Evolutionary conservation across 1,284 basidiomycete genomes (phyloP), one percentile per base, ranked within the genome.

Genomic region (Sphaerobolus stellatus): DNA sequence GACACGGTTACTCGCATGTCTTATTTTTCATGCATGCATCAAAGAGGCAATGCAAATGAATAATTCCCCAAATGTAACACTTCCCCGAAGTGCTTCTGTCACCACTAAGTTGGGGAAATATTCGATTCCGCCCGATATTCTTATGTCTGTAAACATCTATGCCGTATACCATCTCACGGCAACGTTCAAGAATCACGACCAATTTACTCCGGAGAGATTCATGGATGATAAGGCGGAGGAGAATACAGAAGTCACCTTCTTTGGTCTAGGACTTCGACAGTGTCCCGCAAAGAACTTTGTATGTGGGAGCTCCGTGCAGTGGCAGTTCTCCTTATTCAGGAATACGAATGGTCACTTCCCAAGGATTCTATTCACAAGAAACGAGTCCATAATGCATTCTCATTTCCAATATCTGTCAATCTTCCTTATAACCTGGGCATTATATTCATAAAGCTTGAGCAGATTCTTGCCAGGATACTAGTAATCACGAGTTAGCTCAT

Each of bases 11-110:
- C 56, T 14, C 54, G 48, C 36, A 63, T 65, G 36, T 68, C 65
- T 1, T 66, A 61, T 50, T 51, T n/a, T 69, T 11, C 58, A 62
- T 45, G 69, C 71, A 20, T 67, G 68, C 59, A 66, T 72, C 50
- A 64, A 67, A 34, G 71, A 71, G 56, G 52, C 71, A 3, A 56
- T 72, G 46, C 67, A 69, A 24, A 64, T 67, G 59, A 71, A 71
- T 58, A 67, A 64, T 2, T 66, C 68, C 2, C 69, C 22, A 68
- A 69, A 3, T 68, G 71, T 33, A 50, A 59, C 22, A 53, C 64
- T 22, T 34, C 51, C 13, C 36, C 59, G 43, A 53, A 58, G 43
- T 57, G 56, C 5, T 48, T 56, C 4, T 57, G 70, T 48, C 53
- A 52, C 34, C 33, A 56, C 28, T 52, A 58, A 4, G 49, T 27